These are phyloP conservation scores for Trichoderma koningii DNA, from an alignment of 2,329 filamentous ascomycete species.

Conservation along the genomic window DNA sequence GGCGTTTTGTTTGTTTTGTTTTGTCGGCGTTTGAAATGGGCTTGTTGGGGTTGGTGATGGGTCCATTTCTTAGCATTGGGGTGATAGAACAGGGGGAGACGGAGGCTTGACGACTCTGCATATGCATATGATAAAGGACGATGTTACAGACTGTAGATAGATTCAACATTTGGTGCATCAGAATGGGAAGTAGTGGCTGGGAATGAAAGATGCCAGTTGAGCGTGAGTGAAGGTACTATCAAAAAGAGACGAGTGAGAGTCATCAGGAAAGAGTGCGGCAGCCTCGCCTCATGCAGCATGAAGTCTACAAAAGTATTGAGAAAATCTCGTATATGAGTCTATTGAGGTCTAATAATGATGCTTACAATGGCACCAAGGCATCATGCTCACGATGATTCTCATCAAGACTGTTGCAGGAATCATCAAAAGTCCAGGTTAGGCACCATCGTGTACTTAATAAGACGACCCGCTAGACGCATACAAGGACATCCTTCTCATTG, in stretches of 20 bases:
- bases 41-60: background rate
- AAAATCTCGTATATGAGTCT: too few species aligned
- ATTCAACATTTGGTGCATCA: background rate
- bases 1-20: conserved; percentile 10
- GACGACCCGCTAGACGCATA: conserved; percentile 24
- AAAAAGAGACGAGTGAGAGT: too few species aligned
- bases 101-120: conserved; percentile 1
- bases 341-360: too few species aligned
- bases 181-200: background rate
- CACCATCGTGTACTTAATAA: conserved; percentile 20
- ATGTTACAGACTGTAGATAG: conserved; percentile 9
- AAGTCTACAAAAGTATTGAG: too few species aligned
- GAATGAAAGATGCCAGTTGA: background rate
- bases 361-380: too few species aligned
- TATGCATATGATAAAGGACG: conserved; percentile 15
- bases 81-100: conserved; percentile 14
- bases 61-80: background rate
- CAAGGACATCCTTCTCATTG: background rate
- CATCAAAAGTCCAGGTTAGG: background rate
- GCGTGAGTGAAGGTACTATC: background rate
- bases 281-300: too few species aligned
- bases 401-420: too few species aligned
- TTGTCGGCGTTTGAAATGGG: conserved; percentile 22
- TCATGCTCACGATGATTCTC: background rate
- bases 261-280: too few species aligned